phyloP scores from a whole-genome alignment of 257 asterid genomes.

The Primulina tabacum region DNA sequence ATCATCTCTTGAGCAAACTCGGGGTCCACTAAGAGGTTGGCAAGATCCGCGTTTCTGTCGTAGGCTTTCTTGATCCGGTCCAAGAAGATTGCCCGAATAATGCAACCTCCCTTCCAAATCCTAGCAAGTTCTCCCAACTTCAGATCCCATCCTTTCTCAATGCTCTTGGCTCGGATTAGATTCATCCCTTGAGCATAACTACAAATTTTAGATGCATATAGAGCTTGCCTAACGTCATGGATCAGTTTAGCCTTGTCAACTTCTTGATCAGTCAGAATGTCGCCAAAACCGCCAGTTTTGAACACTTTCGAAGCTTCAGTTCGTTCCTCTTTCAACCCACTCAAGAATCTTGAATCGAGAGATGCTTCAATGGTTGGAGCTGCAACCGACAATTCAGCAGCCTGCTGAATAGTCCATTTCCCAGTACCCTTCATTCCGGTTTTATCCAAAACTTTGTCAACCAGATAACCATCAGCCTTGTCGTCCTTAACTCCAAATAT shows the following conservation, averaged over 20 bases:
- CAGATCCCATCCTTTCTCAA: slow-evolving; percentile 85
- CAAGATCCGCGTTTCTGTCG: slow-evolving; percentile 78
- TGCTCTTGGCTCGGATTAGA: slow-evolving; percentile 85
- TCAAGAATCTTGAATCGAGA: slow-evolving; percentile 85
- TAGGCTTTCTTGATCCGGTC: slow-evolving; percentile 93
- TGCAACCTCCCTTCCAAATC: slow-evolving; percentile 98
- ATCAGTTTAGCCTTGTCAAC: slow-evolving; percentile 66
- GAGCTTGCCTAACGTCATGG: slow-evolving; percentile 83
- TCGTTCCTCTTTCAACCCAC: slow-evolving; percentile 93
- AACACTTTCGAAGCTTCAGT: slow-evolving; percentile 77
- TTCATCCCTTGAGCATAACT: slow-evolving; percentile 98
- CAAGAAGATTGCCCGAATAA: slow-evolving; percentile 90
- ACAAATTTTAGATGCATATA: slow-evolving; percentile 85
- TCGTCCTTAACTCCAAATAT: slow-evolving; percentile 91
- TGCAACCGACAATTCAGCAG: slow-evolving; percentile 88
- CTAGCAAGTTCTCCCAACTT: slow-evolving; percentile 88
- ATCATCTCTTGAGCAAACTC: slow-evolving; percentile 86
- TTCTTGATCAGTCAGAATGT: slow-evolving; percentile 49
- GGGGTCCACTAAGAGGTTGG: slow-evolving; percentile 86
- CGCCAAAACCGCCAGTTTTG: slow-evolving; percentile 62
- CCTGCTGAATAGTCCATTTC: slow-evolving; percentile 97
- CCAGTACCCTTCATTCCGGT: slow-evolving; percentile 99
- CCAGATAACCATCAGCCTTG: slow-evolving; percentile 74
- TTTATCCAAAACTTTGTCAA: slow-evolving; percentile 92
- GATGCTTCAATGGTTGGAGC: slow-evolving; percentile 97